A percentile compares a stretch with the other conserved stretches of the same genome.
These are phyloP conservation scores for Phytophthora nicotianae DNA, from an alignment of 352 stramenopile genomes.

Conservation along the genomic window DNA sequence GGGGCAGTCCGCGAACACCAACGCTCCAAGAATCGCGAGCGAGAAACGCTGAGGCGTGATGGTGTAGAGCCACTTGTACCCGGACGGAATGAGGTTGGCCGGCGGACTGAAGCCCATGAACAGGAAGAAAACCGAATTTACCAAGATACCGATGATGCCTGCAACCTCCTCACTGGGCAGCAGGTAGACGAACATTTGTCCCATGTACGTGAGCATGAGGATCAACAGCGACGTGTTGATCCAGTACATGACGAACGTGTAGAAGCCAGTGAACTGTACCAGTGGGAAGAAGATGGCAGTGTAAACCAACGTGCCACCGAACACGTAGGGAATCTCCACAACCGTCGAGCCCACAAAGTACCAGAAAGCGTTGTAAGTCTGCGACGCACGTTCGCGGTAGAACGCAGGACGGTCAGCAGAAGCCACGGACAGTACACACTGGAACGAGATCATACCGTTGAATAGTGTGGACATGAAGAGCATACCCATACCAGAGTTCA, in stretches of 20 bases:
- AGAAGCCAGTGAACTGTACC: constrained; percentile 46
- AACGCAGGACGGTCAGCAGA: constrained; percentile 83
- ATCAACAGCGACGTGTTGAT: constrained; percentile 40
- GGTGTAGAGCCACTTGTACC: constrained; percentile 49
- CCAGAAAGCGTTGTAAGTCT: constrained; percentile 84
- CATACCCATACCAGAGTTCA: constrained; percentile 72
- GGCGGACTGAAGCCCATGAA: constrained; percentile 49
- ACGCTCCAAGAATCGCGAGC: constrained; percentile 32
- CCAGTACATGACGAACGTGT: constrained; percentile 42
- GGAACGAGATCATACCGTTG: constrained; percentile 76
- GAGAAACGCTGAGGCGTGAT: constrained; percentile 40
- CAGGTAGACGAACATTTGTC: constrained; percentile 40
- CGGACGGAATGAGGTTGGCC: constrained; percentile 34
- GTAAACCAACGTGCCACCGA: constrained; percentile 45
- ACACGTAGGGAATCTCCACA: too few species aligned
- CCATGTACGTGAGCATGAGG: constrained; percentile 45
- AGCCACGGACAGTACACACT: constrained; percentile 73
- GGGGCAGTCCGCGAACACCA: constrained; percentile 39
- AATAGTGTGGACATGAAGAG: constrained; percentile 90
- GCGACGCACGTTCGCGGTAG: constrained; percentile 76
- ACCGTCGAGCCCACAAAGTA: too few species aligned
- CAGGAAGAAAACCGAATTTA: constrained; percentile 43
- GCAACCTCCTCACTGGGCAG: constrained; percentile 39
- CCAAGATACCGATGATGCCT: constrained; percentile 31
- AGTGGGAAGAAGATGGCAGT: constrained; percentile 51